Base-by-base conservation (phyloP, 2,329 filamentous ascomycete genomes). In the Coniosporium tulheliwenetii region DNA sequence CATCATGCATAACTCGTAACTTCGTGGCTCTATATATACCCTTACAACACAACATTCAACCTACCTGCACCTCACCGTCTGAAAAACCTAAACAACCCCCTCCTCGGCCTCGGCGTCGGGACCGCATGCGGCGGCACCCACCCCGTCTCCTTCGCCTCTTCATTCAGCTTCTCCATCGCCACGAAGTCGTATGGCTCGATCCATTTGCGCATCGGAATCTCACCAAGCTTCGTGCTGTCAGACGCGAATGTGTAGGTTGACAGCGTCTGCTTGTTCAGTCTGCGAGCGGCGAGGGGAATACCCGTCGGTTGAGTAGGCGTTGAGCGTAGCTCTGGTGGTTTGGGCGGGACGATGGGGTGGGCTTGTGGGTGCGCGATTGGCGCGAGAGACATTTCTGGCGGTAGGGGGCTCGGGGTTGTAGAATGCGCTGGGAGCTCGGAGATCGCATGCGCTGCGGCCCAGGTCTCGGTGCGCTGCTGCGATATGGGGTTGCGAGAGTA, bases 141-240 rank as follows among this genome's bases (percentile, higher is more conserved):
- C 14, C 56, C 53, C 40, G 49, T 52, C 31, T 36, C 43, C 38
- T 47, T 39, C n/a, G 61, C 62, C 44, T 64, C 57, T 4, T 48
- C 48, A 41, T 68, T 67, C 47, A 60, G 45, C 15, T 58, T 49
- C 36, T 59, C 61, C 40, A 62, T 63, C 30, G 55, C 57, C 30
- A 61, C 60, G 37, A 58, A 62, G 41, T 68, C 60, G 41, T 54
- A 66, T 5, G 64, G 62, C 41, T 44, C 52, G 1, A 55, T 52
- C 65, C 65, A 67, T 37, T 59, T 57, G 32, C 59, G 55, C 50
- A 65, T 50, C 4, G 65, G 65, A 5, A 69, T 67, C 46, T 68
- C 65, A 36, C 65, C 65, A 8, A 69, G 52, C 49, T 66, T 66
- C 3, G 65, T 69, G 48, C 62, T 63, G 14, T 60, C 60, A 9